phyloP scores from a whole-genome alignment of 2,329 filamentous ascomycete genomes.

The Beauveria brongniartii region DNA sequence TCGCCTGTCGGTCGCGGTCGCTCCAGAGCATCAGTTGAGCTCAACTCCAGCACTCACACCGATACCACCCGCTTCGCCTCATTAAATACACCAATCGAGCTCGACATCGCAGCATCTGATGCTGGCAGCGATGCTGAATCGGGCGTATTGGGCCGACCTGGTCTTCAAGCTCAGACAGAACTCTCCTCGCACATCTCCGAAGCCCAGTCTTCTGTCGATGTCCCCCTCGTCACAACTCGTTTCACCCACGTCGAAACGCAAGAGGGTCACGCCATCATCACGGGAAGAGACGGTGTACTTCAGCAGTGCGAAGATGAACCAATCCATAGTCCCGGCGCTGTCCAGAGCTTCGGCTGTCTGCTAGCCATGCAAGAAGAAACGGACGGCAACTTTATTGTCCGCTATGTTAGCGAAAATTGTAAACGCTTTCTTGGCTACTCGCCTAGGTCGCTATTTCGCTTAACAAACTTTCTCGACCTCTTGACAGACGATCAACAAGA shows the following conservation, averaged over 20 bases:
- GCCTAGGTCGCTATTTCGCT: conserved; percentile 64
- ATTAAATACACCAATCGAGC: conserved; percentile 25
- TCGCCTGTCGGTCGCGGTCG: neutral
- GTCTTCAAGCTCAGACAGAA: conserved; percentile 6
- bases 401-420: conserved; percentile 76
- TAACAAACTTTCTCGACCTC: conserved; percentile 75
- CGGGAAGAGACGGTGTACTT: conserved; percentile 63
- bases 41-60: conserved; percentile 37
- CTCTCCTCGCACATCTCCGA: conserved; percentile 16
- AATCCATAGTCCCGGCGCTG: conserved; percentile 75
- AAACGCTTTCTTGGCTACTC: conserved; percentile 66
- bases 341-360: conserved; percentile 73
- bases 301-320: conserved; percentile 87
- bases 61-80: conserved; percentile 32
- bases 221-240: conserved; percentile 56
- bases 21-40: conserved; percentile 21
- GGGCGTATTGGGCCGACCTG: conserved; percentile 10
- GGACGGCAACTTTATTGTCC: conserved; percentile 60
- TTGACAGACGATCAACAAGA: conserved; percentile 77
- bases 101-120: conserved; percentile 26
- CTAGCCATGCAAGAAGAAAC: conserved; percentile 64
- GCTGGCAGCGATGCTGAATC: conserved; percentile 24
- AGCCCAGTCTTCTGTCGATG: conserved; percentile 21
- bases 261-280: conserved; percentile 75
- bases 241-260: conserved; percentile 73